A percentile compares a stretch with the other conserved stretches of the same genome.
Conservation (phyloP, 2,329 filamentous ascomycete genomes). For the Fusarium nurragi region DNA sequence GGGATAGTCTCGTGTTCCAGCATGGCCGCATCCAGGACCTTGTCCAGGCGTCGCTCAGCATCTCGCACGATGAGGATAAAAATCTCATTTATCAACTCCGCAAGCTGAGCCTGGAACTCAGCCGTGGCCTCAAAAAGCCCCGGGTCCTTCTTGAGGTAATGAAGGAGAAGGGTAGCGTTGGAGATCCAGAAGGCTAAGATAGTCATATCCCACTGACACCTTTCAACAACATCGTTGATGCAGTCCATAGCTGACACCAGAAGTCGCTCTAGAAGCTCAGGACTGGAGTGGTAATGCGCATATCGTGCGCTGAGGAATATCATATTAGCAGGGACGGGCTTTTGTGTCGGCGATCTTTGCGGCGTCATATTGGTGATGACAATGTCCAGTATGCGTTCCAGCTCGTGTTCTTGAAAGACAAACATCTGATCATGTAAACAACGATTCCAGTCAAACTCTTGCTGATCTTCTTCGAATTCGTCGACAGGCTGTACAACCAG, state of each 20-base stretch:
- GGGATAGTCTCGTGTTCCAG: constrained; percentile 98
- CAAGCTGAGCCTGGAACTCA: constrained; percentile 91
- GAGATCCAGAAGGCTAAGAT: constrained; percentile 99
- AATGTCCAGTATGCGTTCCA: constrained; percentile 91
- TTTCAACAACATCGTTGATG: constrained; percentile 96
- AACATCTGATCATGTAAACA: constrained; percentile 99
- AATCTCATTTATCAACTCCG: constrained; percentile 96
- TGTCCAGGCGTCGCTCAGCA: constrained; percentile 94
- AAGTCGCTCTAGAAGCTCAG: constrained; percentile 82
- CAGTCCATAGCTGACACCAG: constrained; percentile 90
- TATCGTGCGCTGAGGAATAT: constrained; percentile 96
- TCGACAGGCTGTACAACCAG: constrained; percentile 66
- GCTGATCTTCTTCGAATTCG: constrained; percentile 86
- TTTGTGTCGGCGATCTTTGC: constrained; percentile 94
- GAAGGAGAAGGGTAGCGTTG: constrained; percentile 91
- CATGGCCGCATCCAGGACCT: constrained; percentile 92
- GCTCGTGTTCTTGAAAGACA: constrained; percentile 94
- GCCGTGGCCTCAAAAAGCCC: constrained; percentile 82
- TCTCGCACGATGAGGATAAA: constrained; percentile 98
- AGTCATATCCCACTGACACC: constrained; percentile 98
- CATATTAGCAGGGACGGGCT: constrained; percentile 96
- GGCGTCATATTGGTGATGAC: constrained; percentile 99
- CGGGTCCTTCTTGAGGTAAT: constrained; percentile 94
- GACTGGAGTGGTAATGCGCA: constrained; percentile 93
- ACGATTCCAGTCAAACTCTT: constrained; percentile 95